A percentile compares a stretch with the other conserved stretches of the same genome.
Conservation (phyloP, 768 basidiomycete genomes). For the Mrakia blollopis region DNA sequence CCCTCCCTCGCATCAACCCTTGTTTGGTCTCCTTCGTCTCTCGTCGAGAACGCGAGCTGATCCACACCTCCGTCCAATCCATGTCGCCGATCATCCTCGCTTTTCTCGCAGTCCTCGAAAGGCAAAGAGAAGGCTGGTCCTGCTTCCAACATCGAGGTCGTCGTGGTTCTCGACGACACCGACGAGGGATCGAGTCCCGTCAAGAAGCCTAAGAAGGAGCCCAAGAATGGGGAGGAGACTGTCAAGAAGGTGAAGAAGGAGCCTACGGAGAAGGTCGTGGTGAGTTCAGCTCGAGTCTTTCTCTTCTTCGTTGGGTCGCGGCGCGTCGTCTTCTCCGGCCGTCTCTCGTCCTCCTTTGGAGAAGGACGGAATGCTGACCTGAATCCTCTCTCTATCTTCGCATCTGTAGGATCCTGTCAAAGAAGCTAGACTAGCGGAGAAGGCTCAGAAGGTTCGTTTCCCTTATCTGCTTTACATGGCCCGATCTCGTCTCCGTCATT, state of each 20-base stretch:
- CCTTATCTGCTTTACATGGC: neutral
- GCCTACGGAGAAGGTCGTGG: slow-evolving; percentile 20
- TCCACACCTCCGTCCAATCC: too few relatives aligned
- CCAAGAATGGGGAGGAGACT: neutral
- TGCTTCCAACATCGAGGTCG: neutral
- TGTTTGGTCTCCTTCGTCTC: too few relatives aligned
- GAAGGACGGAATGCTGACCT: too few relatives aligned
- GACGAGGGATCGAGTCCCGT: slow-evolving; percentile 6
- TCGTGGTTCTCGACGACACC: slow-evolving; percentile 11
- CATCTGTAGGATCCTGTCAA: slow-evolving; percentile 16
- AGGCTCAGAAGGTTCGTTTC: slow-evolving; percentile 19
- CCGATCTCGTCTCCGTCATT: neutral
- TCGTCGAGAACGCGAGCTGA: too few relatives aligned
- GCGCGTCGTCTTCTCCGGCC: neutral
- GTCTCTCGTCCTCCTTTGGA: neutral
- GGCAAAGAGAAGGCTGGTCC: slow-evolving; percentile 8
- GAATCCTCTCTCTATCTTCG: neutral
- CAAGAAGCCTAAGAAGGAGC: slow-evolving; percentile 9
- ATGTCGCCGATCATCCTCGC: too few relatives aligned
- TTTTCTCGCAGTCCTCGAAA: slow-evolving; percentile 12
- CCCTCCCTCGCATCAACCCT: neutral
- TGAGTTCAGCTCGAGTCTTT: neutral
- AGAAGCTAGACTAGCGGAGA: slow-evolving; percentile 17
- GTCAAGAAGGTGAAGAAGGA: neutral
- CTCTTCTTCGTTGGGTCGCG: neutral